Evolutionary conservation across 495 filamentous ascomycete species (phyloP).

Genomic region (Aspergillus saccharolyticus): DNA sequence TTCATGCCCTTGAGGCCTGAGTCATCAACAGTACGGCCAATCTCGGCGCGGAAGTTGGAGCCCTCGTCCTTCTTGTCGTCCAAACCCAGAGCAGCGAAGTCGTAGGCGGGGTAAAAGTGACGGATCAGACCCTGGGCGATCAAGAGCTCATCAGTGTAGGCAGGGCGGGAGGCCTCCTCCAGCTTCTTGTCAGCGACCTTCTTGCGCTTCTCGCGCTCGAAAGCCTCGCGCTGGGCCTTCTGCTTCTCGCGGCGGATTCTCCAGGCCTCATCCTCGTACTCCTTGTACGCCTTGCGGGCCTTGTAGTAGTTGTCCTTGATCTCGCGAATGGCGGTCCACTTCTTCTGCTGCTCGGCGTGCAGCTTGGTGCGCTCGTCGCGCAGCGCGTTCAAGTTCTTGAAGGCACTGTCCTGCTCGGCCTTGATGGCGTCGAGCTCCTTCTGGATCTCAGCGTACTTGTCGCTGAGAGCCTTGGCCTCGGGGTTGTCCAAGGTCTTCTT

Average conservation of each 20-base stretch:
- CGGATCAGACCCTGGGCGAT: conserved; percentile 78
- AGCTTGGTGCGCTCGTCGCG: conserved; percentile 84
- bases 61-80: conserved; percentile 60
- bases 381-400: conserved; percentile 78
- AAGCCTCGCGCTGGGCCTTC: conserved; percentile 71
- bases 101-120: conserved; percentile 80
- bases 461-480: conserved; percentile 80
- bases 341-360: conserved; percentile 75
- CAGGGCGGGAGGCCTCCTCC: conserved; percentile 83
- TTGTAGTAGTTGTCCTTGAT: conserved; percentile 83
- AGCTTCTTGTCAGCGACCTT: conserved; percentile 78
- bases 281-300: conserved; percentile 66
- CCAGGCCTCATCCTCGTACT: conserved; percentile 75
- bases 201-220: conserved; percentile 67
- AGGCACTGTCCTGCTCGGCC: conserved; percentile 81
- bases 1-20: conserved; percentile 70
- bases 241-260: conserved; percentile 71
- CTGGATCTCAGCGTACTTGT: conserved; percentile 75
- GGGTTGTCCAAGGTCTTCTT: conserved; percentile 85
- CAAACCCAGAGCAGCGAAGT: conserved; percentile 52
- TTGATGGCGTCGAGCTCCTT: conserved; percentile 84
- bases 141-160: conserved; percentile 86
- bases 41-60: conserved; percentile 68
- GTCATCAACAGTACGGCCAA: conserved; percentile 76
- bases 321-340: conserved; percentile 70